Percentiles rank a stretch among this genome's conserved stretches.
phyloP scores from a whole-genome alignment of 257 asterid species.

The Plectranthus barbatus region DNA sequence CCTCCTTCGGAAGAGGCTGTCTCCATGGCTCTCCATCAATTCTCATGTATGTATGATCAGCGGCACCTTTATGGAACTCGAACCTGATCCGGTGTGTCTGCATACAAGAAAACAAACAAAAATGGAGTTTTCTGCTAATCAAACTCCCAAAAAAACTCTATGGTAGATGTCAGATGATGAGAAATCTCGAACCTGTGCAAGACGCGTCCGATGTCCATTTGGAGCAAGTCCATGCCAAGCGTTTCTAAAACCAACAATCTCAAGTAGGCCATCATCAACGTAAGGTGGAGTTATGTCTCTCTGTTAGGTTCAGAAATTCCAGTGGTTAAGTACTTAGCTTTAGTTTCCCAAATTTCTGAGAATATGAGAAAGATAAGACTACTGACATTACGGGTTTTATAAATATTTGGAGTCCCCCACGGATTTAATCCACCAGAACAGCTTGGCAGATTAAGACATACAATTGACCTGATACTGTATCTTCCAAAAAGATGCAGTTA shows the following conservation, averaged over 20 bases:
- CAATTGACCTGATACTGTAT: conserved; percentile 72
- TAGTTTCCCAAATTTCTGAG: background rate
- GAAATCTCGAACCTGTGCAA: background rate
- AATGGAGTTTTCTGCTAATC: no score
- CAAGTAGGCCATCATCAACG: conserved; percentile 81
- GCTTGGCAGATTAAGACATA: conserved; percentile 92
- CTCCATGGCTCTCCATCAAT: no score
- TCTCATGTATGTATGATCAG: no score
- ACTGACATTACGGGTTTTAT: conserved; percentile 51
- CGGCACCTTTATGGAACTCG: no score
- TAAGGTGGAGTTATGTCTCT: conserved; percentile 72
- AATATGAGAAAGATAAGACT: background rate
- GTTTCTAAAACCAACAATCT: conserved; percentile 86
- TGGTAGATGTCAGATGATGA: no score
- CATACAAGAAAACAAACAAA: background rate
- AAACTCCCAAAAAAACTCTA: no score
- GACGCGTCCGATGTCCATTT: conserved; percentile 67
- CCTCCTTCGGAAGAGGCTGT: no score
- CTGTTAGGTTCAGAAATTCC: conserved; percentile 24
- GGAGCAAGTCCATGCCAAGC: conserved; percentile 98
- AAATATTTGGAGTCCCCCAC: conserved; percentile 83
- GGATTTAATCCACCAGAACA: conserved; percentile 98
- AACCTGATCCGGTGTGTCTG: no score
- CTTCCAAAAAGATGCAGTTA: background rate
- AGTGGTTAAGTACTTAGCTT: background rate